These are phyloP conservation scores for Turnera subulata DNA, from an alignment of 345 rosid genomes.

Conservation along the genomic window DNA sequence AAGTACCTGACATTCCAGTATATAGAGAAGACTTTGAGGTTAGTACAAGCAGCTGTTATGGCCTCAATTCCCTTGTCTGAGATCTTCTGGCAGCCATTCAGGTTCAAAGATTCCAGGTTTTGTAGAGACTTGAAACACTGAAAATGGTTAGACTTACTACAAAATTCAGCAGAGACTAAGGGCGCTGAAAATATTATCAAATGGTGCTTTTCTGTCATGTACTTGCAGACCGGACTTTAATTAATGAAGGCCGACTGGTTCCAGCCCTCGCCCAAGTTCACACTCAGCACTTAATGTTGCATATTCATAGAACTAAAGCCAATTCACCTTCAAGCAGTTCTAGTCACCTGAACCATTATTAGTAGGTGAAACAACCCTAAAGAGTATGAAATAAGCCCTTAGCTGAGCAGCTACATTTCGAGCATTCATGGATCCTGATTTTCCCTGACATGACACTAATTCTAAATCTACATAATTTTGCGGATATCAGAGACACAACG, in stretches of 20 bases:
- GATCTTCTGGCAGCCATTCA: slow-evolving; percentile 94
- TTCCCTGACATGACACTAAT: background rate
- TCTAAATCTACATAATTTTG: background rate
- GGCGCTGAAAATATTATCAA: background rate
- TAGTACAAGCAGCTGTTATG: slow-evolving; percentile 55
- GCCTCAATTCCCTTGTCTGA: slow-evolving; percentile 79
- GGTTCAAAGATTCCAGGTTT: slow-evolving; percentile 65
- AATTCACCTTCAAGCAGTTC: background rate
- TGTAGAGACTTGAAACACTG: slow-evolving; percentile 56
- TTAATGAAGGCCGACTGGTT: background rate
- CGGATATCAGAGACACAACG: background rate
- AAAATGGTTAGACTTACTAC: slow-evolving; percentile 13
- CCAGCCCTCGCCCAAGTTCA: background rate
- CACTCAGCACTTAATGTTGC: background rate
- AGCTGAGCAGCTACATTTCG: background rate
- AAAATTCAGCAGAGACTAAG: background rate
- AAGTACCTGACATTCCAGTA: slow-evolving; percentile 94
- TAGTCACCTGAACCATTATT: background rate
- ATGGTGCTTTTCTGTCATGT: background rate
- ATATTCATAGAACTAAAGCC: background rate
- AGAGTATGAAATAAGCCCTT: background rate
- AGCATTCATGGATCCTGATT: background rate
- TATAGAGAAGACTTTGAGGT: slow-evolving; percentile 65
- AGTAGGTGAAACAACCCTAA: background rate
- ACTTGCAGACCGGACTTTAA: background rate